A percentile compares a stretch with the other conserved stretches of the same genome.
These are phyloP conservation scores for Cyberlindnera xishuangbannaensis DNA, from an alignment of 805 yeast species.

Conservation along the genomic window DNA sequence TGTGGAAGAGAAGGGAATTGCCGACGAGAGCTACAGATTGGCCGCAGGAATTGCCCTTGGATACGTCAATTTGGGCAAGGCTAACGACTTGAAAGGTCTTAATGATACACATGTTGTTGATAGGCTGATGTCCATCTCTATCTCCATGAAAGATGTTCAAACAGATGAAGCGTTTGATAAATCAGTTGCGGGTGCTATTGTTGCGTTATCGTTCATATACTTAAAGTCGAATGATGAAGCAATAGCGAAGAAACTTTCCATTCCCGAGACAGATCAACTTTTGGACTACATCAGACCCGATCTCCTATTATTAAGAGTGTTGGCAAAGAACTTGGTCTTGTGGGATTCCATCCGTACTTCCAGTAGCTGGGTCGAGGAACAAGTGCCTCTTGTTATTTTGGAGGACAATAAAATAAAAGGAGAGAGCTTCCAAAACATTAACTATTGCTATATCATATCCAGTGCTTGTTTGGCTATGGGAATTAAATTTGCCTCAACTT, in stretches of 20 bases:
- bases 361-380: constrained; percentile 26
- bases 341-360: constrained; percentile 20
- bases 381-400: constrained; percentile 45
- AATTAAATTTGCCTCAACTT: constrained; percentile 68
- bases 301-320: constrained; percentile 55
- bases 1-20: constrained; percentile 48
- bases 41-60: constrained; percentile 92
- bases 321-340: constrained; percentile 31
- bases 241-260: constrained; percentile 54
- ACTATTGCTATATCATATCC: constrained; percentile 58
- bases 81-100: constrained; percentile 51
- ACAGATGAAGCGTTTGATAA: constrained; percentile 53
- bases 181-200: constrained; percentile 64
- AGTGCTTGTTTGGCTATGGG: constrained; percentile 77
- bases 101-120: constrained; percentile 64
- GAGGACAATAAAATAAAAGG: constrained; percentile 23
- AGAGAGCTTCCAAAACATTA: constrained; percentile 36
- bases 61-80: constrained; percentile 72
- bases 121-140: constrained; percentile 49
- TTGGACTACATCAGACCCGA: constrained; percentile 75
- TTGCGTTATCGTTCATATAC: constrained; percentile 71
- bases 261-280: constrained; percentile 55
- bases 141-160: constrained; percentile 57
- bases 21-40: constrained; percentile 74
- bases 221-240: constrained; percentile 55